These are phyloP conservation scores for Debaryomyces coudertii DNA, from an alignment of 1,139 yeast species.

Conservation along the genomic window DNA sequence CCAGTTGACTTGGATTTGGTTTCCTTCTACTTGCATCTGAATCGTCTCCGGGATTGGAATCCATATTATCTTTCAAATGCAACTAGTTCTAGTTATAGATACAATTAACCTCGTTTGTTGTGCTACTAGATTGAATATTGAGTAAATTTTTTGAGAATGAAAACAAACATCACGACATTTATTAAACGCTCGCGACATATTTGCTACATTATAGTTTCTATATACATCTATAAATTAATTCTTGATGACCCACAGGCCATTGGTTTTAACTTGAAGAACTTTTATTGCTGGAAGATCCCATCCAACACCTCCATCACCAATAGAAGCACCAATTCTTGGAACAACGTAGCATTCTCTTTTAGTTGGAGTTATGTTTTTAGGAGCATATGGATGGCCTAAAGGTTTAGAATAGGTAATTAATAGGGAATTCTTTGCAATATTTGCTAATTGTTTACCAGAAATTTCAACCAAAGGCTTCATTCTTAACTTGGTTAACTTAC, in stretches of 20 bases:
- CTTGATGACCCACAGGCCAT: constrained; percentile 62
- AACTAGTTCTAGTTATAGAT: not conserved
- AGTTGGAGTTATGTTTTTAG: constrained; percentile 62
- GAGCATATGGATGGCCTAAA: constrained; percentile 86
- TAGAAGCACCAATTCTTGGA: constrained; percentile 85
- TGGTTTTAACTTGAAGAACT: constrained; percentile 66
- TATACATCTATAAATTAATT: constrained; percentile 14
- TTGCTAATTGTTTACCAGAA: constrained; percentile 72
- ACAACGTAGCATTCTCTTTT: constrained; percentile 87
- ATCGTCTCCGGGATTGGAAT: constrained; percentile 5
- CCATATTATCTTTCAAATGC: constrained; percentile 9
- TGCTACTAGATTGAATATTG: not conserved
- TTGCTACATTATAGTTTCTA: constrained; percentile 7
- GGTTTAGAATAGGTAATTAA: constrained; percentile 87
- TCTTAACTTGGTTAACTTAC: constrained; percentile 52
- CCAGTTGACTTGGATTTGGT: constrained; percentile 17
- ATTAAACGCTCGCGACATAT: constrained; percentile 10
- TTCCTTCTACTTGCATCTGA: constrained; percentile 5
- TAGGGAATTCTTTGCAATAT: constrained; percentile 73
- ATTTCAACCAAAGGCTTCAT: constrained; percentile 80
- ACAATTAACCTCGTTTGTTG: not conserved
- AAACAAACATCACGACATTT: constrained; percentile 8
- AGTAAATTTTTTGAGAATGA: constrained; percentile 1
- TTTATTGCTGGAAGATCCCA: constrained; percentile 91
- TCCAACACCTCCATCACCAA: constrained; percentile 84